Base-by-base conservation (phyloP, 23 red algal genomes). In the Gracilaria vermiculophylla region DNA sequence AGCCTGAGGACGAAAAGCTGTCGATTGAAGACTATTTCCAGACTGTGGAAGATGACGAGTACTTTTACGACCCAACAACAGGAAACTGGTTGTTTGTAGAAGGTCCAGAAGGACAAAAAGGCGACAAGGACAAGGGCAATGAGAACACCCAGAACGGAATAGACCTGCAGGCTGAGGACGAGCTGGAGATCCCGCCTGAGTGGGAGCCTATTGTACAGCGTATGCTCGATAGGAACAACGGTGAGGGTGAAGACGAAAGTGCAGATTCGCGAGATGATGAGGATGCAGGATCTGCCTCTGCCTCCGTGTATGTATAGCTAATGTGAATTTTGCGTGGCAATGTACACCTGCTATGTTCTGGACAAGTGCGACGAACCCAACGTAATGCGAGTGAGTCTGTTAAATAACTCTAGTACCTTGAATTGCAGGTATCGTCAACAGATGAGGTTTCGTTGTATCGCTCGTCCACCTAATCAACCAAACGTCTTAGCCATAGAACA, bases 61-160 rank as follows among this genome's bases (percentile, higher is more conserved):
- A 88, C 36, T 53, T 73, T 27, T 88, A 88, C 53, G 84, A 88
- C 53, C 69, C 84, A 62, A 70, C 66, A 36, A 73, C 84, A 43
- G 84, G 84, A 5, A 77, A 88, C 51, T 88, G 84, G 84, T 16
- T 88, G 52, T 88, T 88, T 88, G 45, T 52, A 3, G 72, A 88
- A 7, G 69, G 73, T 14, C 11, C 39, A 1, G 35, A 24, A 44
- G 67, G 23, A 48, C 64, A 35, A 5, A 24, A 73, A 73, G 67
- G 6, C 12, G 43, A 47, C 43, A 12, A 5, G 43, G 43, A 47
- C 36, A 73, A 48, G 20, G 67, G n/a, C 17, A 73, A 47, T 5
- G 24, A 23, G 16, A 73, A 73, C 3, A 10, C 42, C 0, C 39
- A 73, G 20, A 42, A 42, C 47, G 25, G 28, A 12, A 16, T 47